These are phyloP conservation scores for Thermothielavioides terrestris DNA, from an alignment of 495 filamentous ascomycete species.

Conservation along the genomic window DNA sequence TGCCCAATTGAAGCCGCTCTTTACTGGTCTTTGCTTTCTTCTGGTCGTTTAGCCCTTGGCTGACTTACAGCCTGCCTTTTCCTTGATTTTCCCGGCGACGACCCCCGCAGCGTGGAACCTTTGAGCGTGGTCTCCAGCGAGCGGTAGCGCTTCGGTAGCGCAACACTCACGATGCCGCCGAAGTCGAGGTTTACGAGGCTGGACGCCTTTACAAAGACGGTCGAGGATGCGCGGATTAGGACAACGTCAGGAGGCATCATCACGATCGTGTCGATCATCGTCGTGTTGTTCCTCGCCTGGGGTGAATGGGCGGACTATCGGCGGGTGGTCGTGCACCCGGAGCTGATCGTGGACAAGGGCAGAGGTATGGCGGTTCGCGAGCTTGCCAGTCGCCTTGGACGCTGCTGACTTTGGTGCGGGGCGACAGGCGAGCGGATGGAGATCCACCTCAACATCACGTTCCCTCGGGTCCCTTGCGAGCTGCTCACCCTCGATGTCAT, in stretches of 20 bases:
- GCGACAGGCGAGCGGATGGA: constrained; percentile 86
- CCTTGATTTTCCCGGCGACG: background rate
- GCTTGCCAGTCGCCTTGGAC: background rate
- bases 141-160: constrained; percentile 6
- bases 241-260: constrained; percentile 96
- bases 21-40: background rate
- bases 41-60: background rate
- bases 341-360: constrained; percentile 93
- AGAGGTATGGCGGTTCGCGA: constrained; percentile 51
- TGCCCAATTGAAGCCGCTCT: constrained; percentile 19
- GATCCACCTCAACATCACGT: constrained; percentile 95
- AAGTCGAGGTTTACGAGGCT: constrained; percentile 89
- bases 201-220: constrained; percentile 97
- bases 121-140: background rate
- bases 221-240: constrained; percentile 93
- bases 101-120: constrained; percentile 7
- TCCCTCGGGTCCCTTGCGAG: constrained; percentile 89
- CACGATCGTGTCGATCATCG: constrained; percentile 77
- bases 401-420: constrained; percentile 7
- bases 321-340: constrained; percentile 75
- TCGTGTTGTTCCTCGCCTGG: constrained; percentile 83
- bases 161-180: constrained; percentile 42
- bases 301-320: constrained; percentile 95
- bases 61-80: background rate
- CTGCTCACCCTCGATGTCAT: constrained; percentile 95